Conservation (phyloP, 805 yeast species). For the Priceomyces melissophilus region DNA sequence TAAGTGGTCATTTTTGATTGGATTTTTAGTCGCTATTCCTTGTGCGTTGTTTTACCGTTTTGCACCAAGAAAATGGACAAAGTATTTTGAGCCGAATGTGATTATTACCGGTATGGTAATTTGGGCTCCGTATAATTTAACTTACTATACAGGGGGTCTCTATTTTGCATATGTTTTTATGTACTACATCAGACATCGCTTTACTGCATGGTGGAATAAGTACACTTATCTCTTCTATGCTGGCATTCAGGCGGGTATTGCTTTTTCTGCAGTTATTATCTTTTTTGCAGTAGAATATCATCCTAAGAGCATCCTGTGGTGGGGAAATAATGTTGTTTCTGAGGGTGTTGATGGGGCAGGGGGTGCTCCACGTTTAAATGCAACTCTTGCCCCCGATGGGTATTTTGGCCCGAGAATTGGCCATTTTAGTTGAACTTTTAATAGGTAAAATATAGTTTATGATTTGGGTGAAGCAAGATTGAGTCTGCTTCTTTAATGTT, state of each 20-base stretch:
- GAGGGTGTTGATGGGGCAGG: slow-evolving; percentile 7
- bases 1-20: slow-evolving; percentile 54
- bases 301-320: slow-evolving; percentile 43
- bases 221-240: slow-evolving; percentile 45
- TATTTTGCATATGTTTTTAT: slow-evolving; percentile 43
- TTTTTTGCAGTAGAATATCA: slow-evolving; percentile 25
- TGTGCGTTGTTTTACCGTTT: slow-evolving; percentile 31
- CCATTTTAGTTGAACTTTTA: not conserved
- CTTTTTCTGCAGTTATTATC: slow-evolving; percentile 37
- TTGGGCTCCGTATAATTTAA: slow-evolving; percentile 64
- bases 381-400: slow-evolving; percentile 24
- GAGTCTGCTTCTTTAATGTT: not conserved
- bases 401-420: slow-evolving; percentile 34
- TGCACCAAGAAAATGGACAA: slow-evolving; percentile 40
- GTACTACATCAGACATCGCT: slow-evolving; percentile 36
- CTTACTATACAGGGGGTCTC: slow-evolving; percentile 51
- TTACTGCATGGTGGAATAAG: slow-evolving; percentile 44
- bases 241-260: slow-evolving; percentile 44
- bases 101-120: slow-evolving; percentile 41
- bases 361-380: slow-evolving; percentile 12
- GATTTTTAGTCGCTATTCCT: slow-evolving; percentile 30
- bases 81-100: slow-evolving; percentile 28
- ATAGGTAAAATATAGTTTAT: too few species aligned
- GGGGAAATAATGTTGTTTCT: slow-evolving; percentile 55
- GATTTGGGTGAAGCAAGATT: not conserved